Evolutionary conservation across 2,329 filamentous ascomycete species (phyloP), one percentile per base, ranked within the genome.

Genomic region (Corynespora cassiicola): DNA sequence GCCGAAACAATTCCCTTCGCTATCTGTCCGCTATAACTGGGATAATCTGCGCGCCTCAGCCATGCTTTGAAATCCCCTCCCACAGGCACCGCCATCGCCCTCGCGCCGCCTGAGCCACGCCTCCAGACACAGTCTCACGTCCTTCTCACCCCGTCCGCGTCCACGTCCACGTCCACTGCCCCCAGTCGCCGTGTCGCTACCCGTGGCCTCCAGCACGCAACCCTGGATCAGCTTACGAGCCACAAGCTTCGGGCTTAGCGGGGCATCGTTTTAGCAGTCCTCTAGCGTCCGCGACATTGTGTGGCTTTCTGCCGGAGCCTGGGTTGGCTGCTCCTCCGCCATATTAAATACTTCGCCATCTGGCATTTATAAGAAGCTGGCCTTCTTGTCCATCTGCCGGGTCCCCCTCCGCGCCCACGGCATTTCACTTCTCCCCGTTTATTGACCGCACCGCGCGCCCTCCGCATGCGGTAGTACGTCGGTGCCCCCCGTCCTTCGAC

Each of bases 361-460:
- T 54, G 49, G 44, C 53, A 51, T 39, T 50, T 47, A 47, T 37
- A 46, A 47, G 52, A 56, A 61, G 59, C 61, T 58, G 61, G 56
- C 32, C 61, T 60, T 65, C 56, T 44, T 10, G 7, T 30, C 24
- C 24, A 41, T 37, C 23, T 50, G 29, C 39, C 36, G 36, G 35
- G 8, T 19, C 18, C n/a, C 19, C 27, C 8, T 18, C 24, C 12
- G 22, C n/a, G 17, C 21, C 36, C 29, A 11, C 14, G 26, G 9
- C 26, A 29, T 20, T 32, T 19, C 5, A 26, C 3, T 11, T n/a
- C 18, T 14, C 11, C 12, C 17, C 14, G 5, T 50, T 30, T 45
- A 36, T 42, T 40, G 26, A 23, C 15, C 12, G 15, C 14, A 26
- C 8, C 22, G 10, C 26, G 18, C 16, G 24, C 29, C 28, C 26